Base-by-base conservation (phyloP, 139 green algal species). In the Chlamydomonas asymmetrica region DNA sequence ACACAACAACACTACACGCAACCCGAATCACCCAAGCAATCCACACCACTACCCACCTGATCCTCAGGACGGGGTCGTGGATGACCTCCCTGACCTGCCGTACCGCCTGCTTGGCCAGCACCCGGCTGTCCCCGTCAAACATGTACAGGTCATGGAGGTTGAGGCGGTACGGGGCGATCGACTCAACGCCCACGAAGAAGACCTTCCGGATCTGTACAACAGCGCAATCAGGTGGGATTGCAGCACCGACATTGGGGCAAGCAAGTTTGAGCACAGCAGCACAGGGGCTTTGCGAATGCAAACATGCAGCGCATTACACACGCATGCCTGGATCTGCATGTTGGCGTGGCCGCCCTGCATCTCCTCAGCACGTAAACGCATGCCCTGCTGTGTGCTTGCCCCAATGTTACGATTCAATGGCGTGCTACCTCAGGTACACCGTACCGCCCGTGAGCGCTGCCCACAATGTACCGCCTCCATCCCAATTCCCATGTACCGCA, bases 151-250 rank as follows among this genome's bases (percentile, higher is more conserved):
- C 29, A 34, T 70, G 59, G 29, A 77, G 41, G 10, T 70, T 34
- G n/a, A 43, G 4, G 27, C 38, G 32, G 7, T 38, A 23, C 22
- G 34, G 20, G 2, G 37, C 31, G 27, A 9, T 43, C 29, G 57
- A 31, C 0, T 50, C 32, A 22, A 77, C 1, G 10, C 43, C n/a
- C 22, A 77, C 50, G 59, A 77, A 77, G 57, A 59, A 77, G 2
- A 77, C 59, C 71, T 77, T 77, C 59, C 62, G 60, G 5, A 77
- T 18, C 71, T 77, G 57, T n/a, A n/a, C n/a, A n/a, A n/a, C n/a
- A n/a, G n/a, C n/a, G n/a, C n/a, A 4, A 27, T 5, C 13, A 16
- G 54, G 22, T 34, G 61, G 5, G 9, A 27, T 39, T 7, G 2
- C 34, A 5, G 18, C n/a, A 37, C 23, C 4, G 16, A 27, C 18